A percentile compares a stretch with the other conserved stretches of the same genome.
Evolutionary conservation across 1,284 basidiomycete genomes (phyloP).

Genomic region (Microbotryum lychnidis-dioicae): DNA sequence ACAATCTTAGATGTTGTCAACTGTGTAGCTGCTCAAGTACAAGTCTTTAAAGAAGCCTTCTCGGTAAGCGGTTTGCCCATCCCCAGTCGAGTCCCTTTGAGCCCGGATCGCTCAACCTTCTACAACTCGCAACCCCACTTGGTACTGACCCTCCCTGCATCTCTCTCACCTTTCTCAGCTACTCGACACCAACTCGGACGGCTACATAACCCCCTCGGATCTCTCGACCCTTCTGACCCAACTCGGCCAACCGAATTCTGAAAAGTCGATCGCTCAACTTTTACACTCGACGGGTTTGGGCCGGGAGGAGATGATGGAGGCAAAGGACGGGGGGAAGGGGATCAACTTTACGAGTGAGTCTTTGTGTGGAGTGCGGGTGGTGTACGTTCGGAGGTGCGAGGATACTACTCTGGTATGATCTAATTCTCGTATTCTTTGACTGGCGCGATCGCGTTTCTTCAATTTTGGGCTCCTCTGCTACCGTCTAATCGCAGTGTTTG

Average conservation of each 20-base stretch:
- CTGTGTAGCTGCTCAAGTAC: conserved; percentile 34
- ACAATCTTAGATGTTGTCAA: no score
- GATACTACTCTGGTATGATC: not conserved
- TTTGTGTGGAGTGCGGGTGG: not conserved
- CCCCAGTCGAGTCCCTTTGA: no score
- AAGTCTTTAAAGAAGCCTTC: conserved; percentile 43
- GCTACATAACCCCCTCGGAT: conserved; percentile 34
- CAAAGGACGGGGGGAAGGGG: not conserved
- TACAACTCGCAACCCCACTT: not conserved
- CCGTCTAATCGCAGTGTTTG: not conserved
- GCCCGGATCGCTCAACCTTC: not conserved
- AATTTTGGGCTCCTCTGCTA: no score
- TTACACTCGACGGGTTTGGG: no score
- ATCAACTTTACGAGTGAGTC: conserved; percentile 2
- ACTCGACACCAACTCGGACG: conserved; percentile 41
- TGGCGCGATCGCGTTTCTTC: no score
- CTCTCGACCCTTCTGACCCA: not conserved
- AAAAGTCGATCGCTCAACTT: no score
- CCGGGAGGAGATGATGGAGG: no score
- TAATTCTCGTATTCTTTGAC: not conserved
- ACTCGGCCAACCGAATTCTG: no score
- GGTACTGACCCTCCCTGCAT: no score
- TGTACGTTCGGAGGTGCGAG: not conserved
- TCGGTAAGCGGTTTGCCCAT: conserved; percentile 20
- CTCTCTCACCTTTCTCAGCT: conserved; percentile 20